Evolutionary conservation across 192 early-diverging fungal species (phyloP).

Genomic region (Linnemannia exigua): DNA sequence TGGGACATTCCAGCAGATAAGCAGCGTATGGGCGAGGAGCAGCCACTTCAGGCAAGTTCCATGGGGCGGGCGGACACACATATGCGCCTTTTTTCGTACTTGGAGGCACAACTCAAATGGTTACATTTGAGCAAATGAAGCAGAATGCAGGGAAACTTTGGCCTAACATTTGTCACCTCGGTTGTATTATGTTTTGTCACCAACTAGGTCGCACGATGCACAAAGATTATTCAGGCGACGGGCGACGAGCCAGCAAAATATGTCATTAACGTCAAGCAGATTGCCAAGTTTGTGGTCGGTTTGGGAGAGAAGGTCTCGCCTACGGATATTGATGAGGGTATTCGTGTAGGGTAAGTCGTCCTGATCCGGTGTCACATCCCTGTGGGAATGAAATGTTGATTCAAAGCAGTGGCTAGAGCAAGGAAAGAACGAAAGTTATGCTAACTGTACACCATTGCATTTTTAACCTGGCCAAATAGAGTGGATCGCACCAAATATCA

Average conservation of each 20-base stretch:
- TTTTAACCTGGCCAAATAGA: conserved; percentile 58
- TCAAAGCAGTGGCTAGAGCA: background rate
- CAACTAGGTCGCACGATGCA: conserved; percentile 93
- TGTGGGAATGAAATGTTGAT: background rate
- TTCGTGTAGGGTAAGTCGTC: conserved; percentile 89
- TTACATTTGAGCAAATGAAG: background rate
- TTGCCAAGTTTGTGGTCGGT: conserved; percentile 99
- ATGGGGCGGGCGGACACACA: background rate
- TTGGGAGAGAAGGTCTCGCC: conserved; percentile 97
- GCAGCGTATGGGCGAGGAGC: conserved; percentile 97
- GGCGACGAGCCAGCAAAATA: conserved; percentile 96
- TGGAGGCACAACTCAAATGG: too few relatives aligned
- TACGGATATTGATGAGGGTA: conserved; percentile 99
- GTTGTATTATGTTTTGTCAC: background rate
- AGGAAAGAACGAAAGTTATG: background rate
- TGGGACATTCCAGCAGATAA: conserved; percentile 99
- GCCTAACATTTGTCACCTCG: background rate
- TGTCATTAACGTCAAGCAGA: conserved; percentile 98
- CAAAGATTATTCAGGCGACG: conserved; percentile 97
- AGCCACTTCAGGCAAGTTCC: conserved; percentile 82
- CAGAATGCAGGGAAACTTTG: background rate
- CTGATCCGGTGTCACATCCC: background rate
- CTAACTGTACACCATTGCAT: background rate
- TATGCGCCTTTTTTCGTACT: background rate
- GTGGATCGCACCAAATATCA: conserved; percentile 99